Evolutionary conservation across 345 rosid species (phyloP).

Genomic region (Psidium friedrichsthalianum): DNA sequence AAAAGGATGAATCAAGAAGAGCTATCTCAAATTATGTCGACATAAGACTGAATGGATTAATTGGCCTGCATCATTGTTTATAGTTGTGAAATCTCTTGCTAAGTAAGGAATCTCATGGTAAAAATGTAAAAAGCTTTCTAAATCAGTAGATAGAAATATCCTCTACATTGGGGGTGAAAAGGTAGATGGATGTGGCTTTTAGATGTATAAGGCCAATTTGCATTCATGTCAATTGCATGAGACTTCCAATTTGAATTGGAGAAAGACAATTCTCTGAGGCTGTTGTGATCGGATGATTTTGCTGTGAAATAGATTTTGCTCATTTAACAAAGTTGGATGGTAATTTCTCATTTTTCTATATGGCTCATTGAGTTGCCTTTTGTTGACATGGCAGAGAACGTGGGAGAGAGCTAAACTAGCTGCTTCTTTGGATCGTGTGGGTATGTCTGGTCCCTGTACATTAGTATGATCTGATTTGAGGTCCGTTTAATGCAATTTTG

Average conservation of each 20-base stretch:
- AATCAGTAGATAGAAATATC: background rate
- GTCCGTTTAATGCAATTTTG: background rate
- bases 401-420: constrained; percentile 97
- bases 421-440: constrained; percentile 70
- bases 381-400: constrained; percentile 56
- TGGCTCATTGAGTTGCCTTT: background rate
- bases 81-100: background rate
- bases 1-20: background rate
- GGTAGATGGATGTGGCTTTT: background rate
- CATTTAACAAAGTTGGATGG: background rate
- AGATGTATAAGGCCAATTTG: background rate
- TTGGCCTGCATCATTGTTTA: background rate
- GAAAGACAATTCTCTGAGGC: background rate
- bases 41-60: background rate
- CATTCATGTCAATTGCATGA: background rate
- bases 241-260: background rate
- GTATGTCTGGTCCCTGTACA: constrained; percentile 17
- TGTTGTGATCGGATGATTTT: background rate
- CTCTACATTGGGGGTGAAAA: background rate
- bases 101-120: background rate
- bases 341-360: background rate
- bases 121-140: background rate
- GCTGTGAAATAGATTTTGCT: background rate
- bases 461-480: background rate
- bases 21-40: background rate